Conservation (phyloP, 2,329 filamentous ascomycete genomes). For the Fusarium algeriense region DNA sequence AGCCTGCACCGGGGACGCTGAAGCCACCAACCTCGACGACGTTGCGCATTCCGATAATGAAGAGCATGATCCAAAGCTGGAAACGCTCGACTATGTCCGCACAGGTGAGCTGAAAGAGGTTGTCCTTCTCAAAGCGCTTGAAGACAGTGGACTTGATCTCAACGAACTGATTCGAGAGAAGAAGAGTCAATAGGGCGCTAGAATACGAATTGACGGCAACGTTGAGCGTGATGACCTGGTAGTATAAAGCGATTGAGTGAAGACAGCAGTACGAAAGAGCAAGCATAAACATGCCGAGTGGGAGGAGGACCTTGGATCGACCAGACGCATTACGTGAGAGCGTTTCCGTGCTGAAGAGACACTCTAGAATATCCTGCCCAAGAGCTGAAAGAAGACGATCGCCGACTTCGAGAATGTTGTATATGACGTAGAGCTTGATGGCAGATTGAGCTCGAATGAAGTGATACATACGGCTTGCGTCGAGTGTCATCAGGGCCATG, state of each 20-base stretch:
- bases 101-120: conserved; percentile 94
- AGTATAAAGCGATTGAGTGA: conserved; percentile 90
- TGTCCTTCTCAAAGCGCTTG: conserved; percentile 99
- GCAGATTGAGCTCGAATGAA: conserved; percentile 95
- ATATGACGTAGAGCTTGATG: conserved; percentile 99
- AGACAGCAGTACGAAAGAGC: conserved; percentile 88
- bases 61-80: conserved; percentile 96
- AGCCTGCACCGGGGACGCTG: conserved; percentile 69
- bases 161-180: conserved; percentile 98
- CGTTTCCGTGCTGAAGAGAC: conserved; percentile 92
- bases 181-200: conserved; percentile 89
- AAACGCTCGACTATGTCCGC: conserved; percentile 97
- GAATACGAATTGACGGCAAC: conserved; percentile 99
- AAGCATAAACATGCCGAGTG: conserved; percentile 90
- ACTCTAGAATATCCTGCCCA: conserved; percentile 96
- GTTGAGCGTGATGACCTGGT: conserved; percentile 97
- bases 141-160: conserved; percentile 99
- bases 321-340: conserved; percentile 89
- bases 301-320: conserved; percentile 88
- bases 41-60: conserved; percentile 96
- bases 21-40: conserved; percentile 94
- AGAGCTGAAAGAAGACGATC: conserved; percentile 91
- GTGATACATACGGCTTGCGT: conserved; percentile 98
- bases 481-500: conserved; percentile 86
- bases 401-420: conserved; percentile 94